Evolutionary conservation across 495 filamentous ascomycete species (phyloP), one percentile per base, ranked within the genome.

Genomic region (Letharia columbiana): DNA sequence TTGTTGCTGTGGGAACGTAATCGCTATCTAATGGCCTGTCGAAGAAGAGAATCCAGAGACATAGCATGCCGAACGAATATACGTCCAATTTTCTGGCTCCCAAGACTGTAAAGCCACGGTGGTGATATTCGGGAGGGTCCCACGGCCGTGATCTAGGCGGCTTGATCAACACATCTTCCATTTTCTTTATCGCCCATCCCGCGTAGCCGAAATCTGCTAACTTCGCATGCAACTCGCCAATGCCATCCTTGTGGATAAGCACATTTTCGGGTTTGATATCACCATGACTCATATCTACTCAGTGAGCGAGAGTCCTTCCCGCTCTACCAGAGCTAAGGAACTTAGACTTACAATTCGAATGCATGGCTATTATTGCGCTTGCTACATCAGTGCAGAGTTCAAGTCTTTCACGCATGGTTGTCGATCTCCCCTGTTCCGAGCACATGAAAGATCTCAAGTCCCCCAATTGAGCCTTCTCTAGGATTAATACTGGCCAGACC

Each of bases 261-360:
- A 76, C 65, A 56, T 77, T 77, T 52, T 71, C 60, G 4, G 74
- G 71, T 44, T 76, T 76, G 28, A 77, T 68, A 37, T 77, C 75
- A 39, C 74, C 75, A 65, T 77, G 75, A 11, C 73, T 61, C 28
- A 77, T 68, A 37, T 65, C 75, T 39, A 15, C 42, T 1, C 45
- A 18, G 33, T 57, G 52, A 64, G 23, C 42, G 31, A 62, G 37
- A 45, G 18, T 17, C 40, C 47, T 45, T 33, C 9, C 17, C 40
- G 6, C 18, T 41, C 23, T 40, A 10, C 33, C 39, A n/a, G 17
- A 60, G 57, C 33, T 60, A 47, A 28, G 28, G 60, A 20, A 23
- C 40, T 60, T 60, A 23, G 20, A 33, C 39, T 28, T 44, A 62
- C 60, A 41, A 42, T 62, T 62, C 20, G 33, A 41, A 44, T 62